Evolutionary conservation across 2,329 filamentous ascomycete species (phyloP), one percentile per base, ranked within the genome.

Genomic region (Scolecobasidium constrictum): DNA sequence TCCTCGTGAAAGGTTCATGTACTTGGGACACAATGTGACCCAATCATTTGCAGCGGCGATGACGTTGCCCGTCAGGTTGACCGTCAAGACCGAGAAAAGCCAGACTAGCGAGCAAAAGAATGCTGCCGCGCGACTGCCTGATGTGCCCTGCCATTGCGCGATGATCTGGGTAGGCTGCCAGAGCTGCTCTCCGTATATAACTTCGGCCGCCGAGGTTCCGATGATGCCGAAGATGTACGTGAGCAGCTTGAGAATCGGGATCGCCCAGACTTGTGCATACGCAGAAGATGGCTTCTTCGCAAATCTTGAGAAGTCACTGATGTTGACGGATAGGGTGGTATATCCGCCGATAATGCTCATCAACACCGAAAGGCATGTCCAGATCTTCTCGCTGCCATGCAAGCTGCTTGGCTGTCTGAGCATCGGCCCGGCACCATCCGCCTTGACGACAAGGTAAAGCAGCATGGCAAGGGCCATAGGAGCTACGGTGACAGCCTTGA

Each of bases 391-490:
- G 15, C 64, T 64, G 0, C 72, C 72, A 1, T 58, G 56, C 4
- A 75, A 58, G 0, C 63, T 68, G 3, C 66, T 52, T 16, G 61
- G 64, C 41, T 71, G 64, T 16, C 60, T 49, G 46, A 70, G 71
- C 45, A 75, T 58, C 4, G 71, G 65, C 1, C 57, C 57, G 16
- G 72, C 70, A 3, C 72, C 71, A 40, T 73, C 72, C 4, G 65
- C 62, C n/a, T n/a, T n/a, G 2, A 71, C 67, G 46, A 81, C 68
- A 3, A 71, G 71, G 77, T 77, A 82, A 36, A 77, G 72, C 52
- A 82, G 64, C 17, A 77, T 78, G 2, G 72, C 74, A 45, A 81
- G 66, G 53, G 75, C 77, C 2, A 73, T 69, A n/a, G 73, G 60
- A 2, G 76, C 77, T 9, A 78, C 62, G 45, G 68, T 60, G 9